A percentile compares a stretch with the other conserved stretches of the same genome.
phyloP scores from a whole-genome alignment of 108 stramenopile species.

The Bacterosira constricta region DNA sequence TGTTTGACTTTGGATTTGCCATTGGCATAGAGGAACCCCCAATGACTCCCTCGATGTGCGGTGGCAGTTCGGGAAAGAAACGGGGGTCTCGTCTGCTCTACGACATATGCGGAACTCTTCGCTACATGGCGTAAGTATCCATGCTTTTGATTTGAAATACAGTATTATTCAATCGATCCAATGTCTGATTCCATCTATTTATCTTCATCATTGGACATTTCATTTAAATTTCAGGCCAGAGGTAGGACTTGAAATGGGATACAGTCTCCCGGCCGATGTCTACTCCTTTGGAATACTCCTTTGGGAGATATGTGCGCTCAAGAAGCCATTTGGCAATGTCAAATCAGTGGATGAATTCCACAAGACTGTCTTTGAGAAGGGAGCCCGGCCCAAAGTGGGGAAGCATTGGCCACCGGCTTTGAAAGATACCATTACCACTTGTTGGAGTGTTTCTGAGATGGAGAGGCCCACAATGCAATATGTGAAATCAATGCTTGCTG shows the following conservation, averaged over 20 bases:
- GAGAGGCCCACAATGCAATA: slow-evolving; percentile 45
- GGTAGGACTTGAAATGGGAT: slow-evolving; percentile 28
- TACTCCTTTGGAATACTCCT: slow-evolving; percentile 67
- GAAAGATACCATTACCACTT: slow-evolving; percentile 28
- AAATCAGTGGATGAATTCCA: slow-evolving; percentile 45
- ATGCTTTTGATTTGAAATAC: too few relatives aligned
- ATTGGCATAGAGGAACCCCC: slow-evolving; percentile 2
- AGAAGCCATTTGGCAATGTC: slow-evolving; percentile 52
- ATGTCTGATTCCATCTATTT: too few relatives aligned
- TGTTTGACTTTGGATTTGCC: slow-evolving; percentile 77
- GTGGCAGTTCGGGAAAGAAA: neutral
- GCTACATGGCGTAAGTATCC: slow-evolving; percentile 51
- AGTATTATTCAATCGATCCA: too few relatives aligned
- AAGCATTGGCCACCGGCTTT: slow-evolving; percentile 37
- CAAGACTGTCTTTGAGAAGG: slow-evolving; percentile 38
- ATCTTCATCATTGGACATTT: neutral
- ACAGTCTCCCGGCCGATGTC: slow-evolving; percentile 53
- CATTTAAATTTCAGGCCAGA: slow-evolving; percentile 23
- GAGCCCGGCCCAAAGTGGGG: slow-evolving; percentile 33
- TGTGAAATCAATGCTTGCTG: slow-evolving; percentile 6
- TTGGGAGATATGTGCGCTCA: slow-evolving; percentile 55
- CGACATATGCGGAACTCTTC: slow-evolving; percentile 52
- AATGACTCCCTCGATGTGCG: neutral
- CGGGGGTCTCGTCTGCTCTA: slow-evolving; percentile 2
- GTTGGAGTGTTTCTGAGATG: slow-evolving; percentile 39